Evolutionary conservation across 2,329 filamentous ascomycete genomes (phyloP), one percentile per base, ranked within the genome.

Genomic region (Hypoxylon rubiginosum): DNA sequence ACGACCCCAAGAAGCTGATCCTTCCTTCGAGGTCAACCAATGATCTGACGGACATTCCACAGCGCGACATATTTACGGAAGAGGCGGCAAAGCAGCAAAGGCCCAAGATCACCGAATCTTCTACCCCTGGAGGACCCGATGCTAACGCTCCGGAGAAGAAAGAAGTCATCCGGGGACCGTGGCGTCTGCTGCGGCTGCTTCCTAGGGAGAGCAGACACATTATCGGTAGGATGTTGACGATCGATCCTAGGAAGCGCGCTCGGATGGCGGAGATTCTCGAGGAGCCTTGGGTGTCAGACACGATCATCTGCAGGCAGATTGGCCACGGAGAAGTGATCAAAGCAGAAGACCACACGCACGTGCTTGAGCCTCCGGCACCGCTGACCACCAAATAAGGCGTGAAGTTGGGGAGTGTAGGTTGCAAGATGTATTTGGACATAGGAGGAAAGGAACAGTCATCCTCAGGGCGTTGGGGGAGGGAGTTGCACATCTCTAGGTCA

Each of bases 121-220:
- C 62, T 72, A 64, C 75, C 69, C 48, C 78, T 74, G 51, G 11
- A 19, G 76, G 43, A 64, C 74, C 67, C 75, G 81, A 70, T 17
- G 60, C 64, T 52, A 72, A 71, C n/a, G 69, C 69, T 17, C 66
- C 73, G 36, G 86, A 88, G 34, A 89, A 87, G 75, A 91, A 89
- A 74, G 91, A 94, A 76, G 88, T 93, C 0, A 97, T 99, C 72
- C 93, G 94, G 74, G 96, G 96, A 0, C 96, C 96, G 1, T 97
- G 95, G 92, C 88, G 96, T 50, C 87, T 99, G 46, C 83, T 99
- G 30, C 89, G 96, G 45, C 83, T 98, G 36, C 84, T 99, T 9
- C 96, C 96, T 0, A 86, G 95, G 64, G 96, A 98, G 80, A 97
- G 91, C 70, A 86, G 96, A 55, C 91, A 95, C 76, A 94, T 99